phyloP scores from a whole-genome alignment of 768 basidiomycete species.

The Boletus subcaerulescens region DNA sequence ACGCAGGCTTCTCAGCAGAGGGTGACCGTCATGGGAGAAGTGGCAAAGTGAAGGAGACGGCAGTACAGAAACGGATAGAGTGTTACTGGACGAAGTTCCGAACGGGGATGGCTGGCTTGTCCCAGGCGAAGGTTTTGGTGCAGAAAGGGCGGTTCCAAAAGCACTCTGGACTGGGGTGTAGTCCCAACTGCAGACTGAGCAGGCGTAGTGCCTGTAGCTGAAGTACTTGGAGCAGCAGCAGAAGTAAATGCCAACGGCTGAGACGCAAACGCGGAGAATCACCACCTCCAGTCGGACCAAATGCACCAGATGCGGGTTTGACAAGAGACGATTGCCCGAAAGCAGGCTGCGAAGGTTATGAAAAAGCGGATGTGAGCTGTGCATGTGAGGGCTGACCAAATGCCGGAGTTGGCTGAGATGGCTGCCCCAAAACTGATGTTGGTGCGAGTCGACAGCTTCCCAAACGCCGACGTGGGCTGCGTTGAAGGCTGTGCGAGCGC shows the following conservation, averaged over 20 bases:
- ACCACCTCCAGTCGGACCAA: slow-evolving; percentile 41
- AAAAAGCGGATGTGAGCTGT: slow-evolving; percentile 30
- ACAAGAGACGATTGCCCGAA: slow-evolving; percentile 42
- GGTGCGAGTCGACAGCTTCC: slow-evolving; percentile 28
- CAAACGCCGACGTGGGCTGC: slow-evolving; percentile 35
- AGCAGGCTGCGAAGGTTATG: slow-evolving; percentile 30
- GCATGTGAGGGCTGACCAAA: slow-evolving; percentile 39
- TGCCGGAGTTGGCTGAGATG: slow-evolving; percentile 31
- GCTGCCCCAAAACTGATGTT: slow-evolving; percentile 30
- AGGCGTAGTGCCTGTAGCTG: slow-evolving; percentile 3
- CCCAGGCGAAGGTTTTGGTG: slow-evolving; percentile 18
- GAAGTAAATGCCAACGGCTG: slow-evolving; percentile 43
- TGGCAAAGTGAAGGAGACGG: slow-evolving; percentile 24
- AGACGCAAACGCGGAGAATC: slow-evolving; percentile 52
- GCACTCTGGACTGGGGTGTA: slow-evolving; percentile 18
- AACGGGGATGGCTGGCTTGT: slow-evolving; percentile 25
- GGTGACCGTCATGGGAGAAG: slow-evolving; percentile 24
- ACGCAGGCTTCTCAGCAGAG: slow-evolving; percentile 18
- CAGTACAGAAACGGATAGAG: slow-evolving; percentile 15
- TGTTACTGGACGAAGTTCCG: slow-evolving; percentile 21
- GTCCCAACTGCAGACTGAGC: slow-evolving; percentile 24
- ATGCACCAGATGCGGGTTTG: slow-evolving; percentile 52
- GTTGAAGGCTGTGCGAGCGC: slow-evolving; percentile 27
- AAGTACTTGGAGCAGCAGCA: slow-evolving; percentile 2
- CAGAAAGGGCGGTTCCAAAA: slow-evolving; percentile 11